Evolutionary conservation across 2,329 filamentous ascomycete species (phyloP).

Genomic region (Talaromyces islandicus): DNA sequence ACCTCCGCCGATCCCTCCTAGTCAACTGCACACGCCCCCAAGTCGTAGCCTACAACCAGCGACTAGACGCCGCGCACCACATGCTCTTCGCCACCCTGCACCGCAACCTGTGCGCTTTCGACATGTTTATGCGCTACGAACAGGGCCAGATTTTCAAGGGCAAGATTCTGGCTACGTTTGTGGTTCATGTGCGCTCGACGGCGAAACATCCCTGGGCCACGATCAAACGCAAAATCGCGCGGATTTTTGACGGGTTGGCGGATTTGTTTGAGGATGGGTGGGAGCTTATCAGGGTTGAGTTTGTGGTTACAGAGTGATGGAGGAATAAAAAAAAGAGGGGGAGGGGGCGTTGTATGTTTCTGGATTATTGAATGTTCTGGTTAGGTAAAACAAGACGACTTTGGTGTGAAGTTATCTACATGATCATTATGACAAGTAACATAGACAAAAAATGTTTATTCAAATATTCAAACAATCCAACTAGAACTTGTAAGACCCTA

Average conservation of each 20-base stretch:
- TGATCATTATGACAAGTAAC: background rate
- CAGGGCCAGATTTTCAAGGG: background rate
- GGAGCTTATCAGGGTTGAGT: background rate
- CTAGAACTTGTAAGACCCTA: constrained; percentile 15
- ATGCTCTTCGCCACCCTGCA: background rate
- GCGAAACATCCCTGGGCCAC: background rate
- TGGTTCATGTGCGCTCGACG: background rate
- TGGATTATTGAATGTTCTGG: background rate
- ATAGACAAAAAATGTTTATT: too few relatives aligned
- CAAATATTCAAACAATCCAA: too few relatives aligned
- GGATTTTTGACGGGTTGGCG: background rate
- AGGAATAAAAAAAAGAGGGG: too few relatives aligned
- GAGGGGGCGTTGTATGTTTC: too few relatives aligned
- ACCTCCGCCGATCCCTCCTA: too few relatives aligned
- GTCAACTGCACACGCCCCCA: background rate
- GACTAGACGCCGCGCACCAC: background rate
- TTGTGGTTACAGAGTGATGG: background rate
- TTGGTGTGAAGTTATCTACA: background rate
- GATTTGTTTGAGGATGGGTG: background rate
- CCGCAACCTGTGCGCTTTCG: background rate
- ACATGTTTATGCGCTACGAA: background rate
- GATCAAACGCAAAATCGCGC: background rate
- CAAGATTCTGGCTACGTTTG: background rate
- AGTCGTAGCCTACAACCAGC: background rate
- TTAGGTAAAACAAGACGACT: background rate